phyloP scores from a whole-genome alignment of 495 filamentous ascomycete genomes.

The Hypoxylon crocopeplum region DNA sequence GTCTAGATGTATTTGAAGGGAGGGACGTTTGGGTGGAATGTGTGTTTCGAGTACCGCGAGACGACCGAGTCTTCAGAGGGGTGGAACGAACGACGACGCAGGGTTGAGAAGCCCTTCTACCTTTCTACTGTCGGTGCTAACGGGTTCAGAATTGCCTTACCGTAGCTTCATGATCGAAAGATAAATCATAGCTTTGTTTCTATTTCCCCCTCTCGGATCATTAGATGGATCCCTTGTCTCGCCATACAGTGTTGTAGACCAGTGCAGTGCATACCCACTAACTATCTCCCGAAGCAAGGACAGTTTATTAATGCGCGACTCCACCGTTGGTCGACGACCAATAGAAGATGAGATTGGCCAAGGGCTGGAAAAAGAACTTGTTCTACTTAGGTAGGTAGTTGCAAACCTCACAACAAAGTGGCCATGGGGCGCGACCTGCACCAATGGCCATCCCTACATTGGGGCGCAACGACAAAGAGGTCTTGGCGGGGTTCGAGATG shows the following conservation, averaged over 20 bases:
- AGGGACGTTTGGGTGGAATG: constrained; percentile 34
- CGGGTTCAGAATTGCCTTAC: constrained; percentile 24
- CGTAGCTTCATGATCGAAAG: constrained; percentile 33
- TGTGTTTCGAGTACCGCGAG: constrained; percentile 35
- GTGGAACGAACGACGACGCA: not conserved
- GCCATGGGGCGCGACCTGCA: not conserved
- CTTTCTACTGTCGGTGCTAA: constrained; percentile 5
- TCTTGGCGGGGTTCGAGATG: constrained; percentile 10
- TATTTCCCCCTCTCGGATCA: constrained; percentile 4
- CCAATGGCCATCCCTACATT: constrained; percentile 12
- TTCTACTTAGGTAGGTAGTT: constrained; percentile 25
- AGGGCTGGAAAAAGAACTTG: constrained; percentile 13
- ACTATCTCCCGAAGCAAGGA: constrained; percentile 10
- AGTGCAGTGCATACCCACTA: constrained; percentile 8
- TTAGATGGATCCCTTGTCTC: constrained; percentile 3
- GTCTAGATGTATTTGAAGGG: constrained; percentile 22
- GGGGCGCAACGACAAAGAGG: constrained; percentile 18
- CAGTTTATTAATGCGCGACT: constrained; percentile 10
- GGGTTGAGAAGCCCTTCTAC: not conserved
- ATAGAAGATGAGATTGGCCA: constrained; percentile 3
- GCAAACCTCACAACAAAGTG: constrained; percentile 15
- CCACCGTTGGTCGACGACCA: constrained; percentile 12
- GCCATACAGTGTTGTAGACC: constrained; percentile 2
- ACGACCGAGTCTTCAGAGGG: constrained; percentile 8
- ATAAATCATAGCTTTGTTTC: constrained; percentile 28